Evolutionary conservation across 306 rosid genomes (phyloP), one percentile per base, ranked within the genome.

Genomic region (Myrica gale): DNA sequence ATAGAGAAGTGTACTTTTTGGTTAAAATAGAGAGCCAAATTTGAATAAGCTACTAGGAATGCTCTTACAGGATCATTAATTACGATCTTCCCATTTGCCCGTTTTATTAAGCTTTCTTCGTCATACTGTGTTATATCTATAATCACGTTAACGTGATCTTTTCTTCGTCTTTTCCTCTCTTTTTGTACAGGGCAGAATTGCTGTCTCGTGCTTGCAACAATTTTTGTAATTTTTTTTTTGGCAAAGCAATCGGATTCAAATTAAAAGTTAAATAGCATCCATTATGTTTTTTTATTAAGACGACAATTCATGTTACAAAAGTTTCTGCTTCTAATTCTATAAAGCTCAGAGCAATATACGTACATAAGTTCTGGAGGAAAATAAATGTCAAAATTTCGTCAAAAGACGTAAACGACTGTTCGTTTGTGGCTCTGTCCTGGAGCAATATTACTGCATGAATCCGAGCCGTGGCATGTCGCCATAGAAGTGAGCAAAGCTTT

Each of bases 401-500:
- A 50, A 48, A 32, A 63, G 10, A 41, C 72, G 41, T 19, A 65
- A 60, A 63, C 16, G 20, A 65, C 6, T 11, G 41, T 23, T 16
- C n/a, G 67, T 2, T 13, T 46, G 7, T 71, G 66, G 8, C 15
- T 43, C 17, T 56, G 69, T 62, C 43, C 75, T 8, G 45, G 51
- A 47, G 52, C 23, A 45, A 68, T 32, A 2, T 12, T 5, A 48
- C 37, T 32, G 4, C 65, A 50, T 19, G 21, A 51, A 1, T 57
- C 13, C 1, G 47, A 75, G 67, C 57, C 60, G 21, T 78, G 53
- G 43, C 68, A 42, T 9, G 19, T 58, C 3, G 73, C 32, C 6
- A 20, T 47, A 37, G 72, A 68, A 4, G 63, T 60, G 50, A 71
- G 47, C 67, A 75, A 75, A 3, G 69, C 81, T 20, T 71, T 70